Conservation (phyloP, 352 stramenopile genomes). For the Phytophthora sojae region DNA sequence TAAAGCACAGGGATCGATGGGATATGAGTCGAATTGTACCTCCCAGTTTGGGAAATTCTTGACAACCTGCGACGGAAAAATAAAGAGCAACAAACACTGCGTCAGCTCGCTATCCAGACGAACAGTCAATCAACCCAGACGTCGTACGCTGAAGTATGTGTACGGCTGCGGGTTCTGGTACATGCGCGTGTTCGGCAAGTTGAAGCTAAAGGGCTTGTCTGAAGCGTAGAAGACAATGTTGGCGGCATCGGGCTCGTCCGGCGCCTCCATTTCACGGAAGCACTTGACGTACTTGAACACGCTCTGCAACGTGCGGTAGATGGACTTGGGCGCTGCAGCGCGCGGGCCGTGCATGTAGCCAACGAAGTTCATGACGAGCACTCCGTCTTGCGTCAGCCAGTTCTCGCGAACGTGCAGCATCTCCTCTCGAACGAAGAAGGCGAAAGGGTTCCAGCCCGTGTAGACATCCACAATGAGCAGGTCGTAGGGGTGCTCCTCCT, state of each 20-base stretch:
- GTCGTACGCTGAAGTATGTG: constrained; percentile 67
- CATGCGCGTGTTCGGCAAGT: constrained; percentile 53
- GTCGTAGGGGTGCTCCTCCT: constrained; percentile 48
- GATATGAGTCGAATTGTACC: constrained; percentile 30
- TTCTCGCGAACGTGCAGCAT: constrained; percentile 55
- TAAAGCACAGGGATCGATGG: not conserved
- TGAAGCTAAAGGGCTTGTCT: constrained; percentile 71
- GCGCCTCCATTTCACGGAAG: constrained; percentile 68
- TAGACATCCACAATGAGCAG: constrained; percentile 77
- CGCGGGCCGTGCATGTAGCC: constrained; percentile 65
- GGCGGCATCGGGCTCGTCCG: constrained; percentile 41
- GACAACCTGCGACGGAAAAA: constrained; percentile 49
- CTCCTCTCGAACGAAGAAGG: constrained; percentile 73
- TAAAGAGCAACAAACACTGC: not conserved
- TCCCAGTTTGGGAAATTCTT: constrained; percentile 73
- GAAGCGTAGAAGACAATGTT: constrained; percentile 88
- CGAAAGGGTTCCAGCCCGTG: constrained; percentile 75
- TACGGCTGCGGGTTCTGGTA: constrained; percentile 55
- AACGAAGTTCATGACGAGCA: constrained; percentile 87
- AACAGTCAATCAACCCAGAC: constrained; percentile 8
- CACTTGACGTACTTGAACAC: constrained; percentile 76
- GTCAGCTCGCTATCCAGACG: not conserved
- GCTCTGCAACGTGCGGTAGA: constrained; percentile 70
- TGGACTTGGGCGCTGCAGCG: constrained; percentile 64
- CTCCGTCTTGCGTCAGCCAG: constrained; percentile 60